These are phyloP conservation scores for Cryptococcus deneoformans DNA, from an alignment of 1,284 basidiomycete genomes.

Conservation along the genomic window DNA sequence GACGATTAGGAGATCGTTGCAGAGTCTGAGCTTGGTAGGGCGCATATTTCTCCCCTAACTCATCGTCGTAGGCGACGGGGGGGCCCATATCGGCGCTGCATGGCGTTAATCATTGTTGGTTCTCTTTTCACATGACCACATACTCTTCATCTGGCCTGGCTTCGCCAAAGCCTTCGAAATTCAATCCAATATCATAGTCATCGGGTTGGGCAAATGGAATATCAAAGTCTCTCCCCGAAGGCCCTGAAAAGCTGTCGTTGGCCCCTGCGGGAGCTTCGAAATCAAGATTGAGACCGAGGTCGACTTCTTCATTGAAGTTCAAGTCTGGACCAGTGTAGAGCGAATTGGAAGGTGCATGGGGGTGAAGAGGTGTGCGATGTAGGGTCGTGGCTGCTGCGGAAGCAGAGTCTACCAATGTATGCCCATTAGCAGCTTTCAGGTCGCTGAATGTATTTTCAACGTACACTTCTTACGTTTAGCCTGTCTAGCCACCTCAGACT, in stretches of 20 bases:
- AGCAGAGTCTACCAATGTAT: not conserved
- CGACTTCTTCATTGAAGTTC: slow-evolving; percentile 12
- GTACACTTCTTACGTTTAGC: slow-evolving; percentile 16
- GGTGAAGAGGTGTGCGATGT: slow-evolving; percentile 3
- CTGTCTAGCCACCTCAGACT: slow-evolving; percentile 6
- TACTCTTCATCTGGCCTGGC: not conserved
- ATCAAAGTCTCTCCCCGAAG: slow-evolving; percentile 14
- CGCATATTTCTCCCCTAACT: too few relatives aligned
- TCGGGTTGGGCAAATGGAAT: slow-evolving; percentile 2
- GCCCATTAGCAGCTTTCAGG: not conserved
- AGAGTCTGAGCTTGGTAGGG: too few relatives aligned
- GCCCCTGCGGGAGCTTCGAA: slow-evolving; percentile 4
- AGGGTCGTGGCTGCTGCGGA: slow-evolving; percentile 2
- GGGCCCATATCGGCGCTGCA: too few relatives aligned
- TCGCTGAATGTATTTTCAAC: not conserved
- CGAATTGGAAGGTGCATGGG: slow-evolving; percentile 11
- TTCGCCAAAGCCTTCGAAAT: not conserved
- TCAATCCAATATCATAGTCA: slow-evolving; percentile 5
- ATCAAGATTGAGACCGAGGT: slow-evolving; percentile 15
- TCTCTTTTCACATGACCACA: too few relatives aligned
- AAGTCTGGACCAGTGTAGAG: slow-evolving; percentile 9
- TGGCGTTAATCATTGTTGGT: too few relatives aligned
- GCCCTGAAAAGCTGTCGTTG: slow-evolving; percentile 17
- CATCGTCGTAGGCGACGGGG: too few relatives aligned
- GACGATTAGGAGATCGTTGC: not conserved